These are phyloP conservation scores for Amanita phalloides DNA, from an alignment of 768 basidiomycete genomes.

Conservation along the genomic window DNA sequence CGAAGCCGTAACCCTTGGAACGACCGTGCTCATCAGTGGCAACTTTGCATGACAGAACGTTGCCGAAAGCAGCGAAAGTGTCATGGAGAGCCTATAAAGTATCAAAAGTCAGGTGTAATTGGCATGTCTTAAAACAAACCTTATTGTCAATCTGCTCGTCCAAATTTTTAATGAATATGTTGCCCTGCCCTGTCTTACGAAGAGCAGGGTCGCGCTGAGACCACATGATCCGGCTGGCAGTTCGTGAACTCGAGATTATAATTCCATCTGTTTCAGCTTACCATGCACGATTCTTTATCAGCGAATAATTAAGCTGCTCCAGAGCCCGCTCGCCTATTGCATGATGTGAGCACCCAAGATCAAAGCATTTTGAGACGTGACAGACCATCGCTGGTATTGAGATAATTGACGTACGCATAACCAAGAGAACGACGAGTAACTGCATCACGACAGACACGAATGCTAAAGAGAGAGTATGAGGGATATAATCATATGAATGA, in stretches of 20 bases:
- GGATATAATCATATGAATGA: conserved; percentile 3
- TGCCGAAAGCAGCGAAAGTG: conserved; percentile 98
- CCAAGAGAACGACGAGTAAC: conserved; percentile 99
- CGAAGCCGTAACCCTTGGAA: conserved; percentile 97
- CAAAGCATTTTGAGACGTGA: conserved; percentile 6
- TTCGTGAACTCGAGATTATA: conserved; percentile 8
- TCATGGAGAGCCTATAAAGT: conserved; percentile 83
- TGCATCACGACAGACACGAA: conserved; percentile 99
- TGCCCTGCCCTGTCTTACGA: conserved; percentile 98
- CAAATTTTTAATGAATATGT: conserved; percentile 99
- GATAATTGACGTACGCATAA: conserved; percentile 99
- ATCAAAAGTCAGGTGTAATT: background rate
- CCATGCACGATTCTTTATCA: conserved; percentile 98
- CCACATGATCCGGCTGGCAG: conserved; percentile 96
- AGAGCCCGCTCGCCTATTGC: conserved; percentile 86
- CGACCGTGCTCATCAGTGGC: conserved; percentile 92
- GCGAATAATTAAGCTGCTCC: conserved; percentile 97
- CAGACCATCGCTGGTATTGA: conserved; percentile 88
- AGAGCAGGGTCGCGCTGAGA: conserved; percentile 99
- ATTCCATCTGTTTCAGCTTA: conserved; percentile 22
- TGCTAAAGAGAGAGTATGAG: conserved; percentile 34
- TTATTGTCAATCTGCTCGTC: conserved; percentile 98
- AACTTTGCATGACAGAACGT: conserved; percentile 98
- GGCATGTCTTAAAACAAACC: conserved; percentile 25
- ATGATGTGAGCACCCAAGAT: conserved; percentile 6